Base-by-base conservation (phyloP, 495 filamentous ascomycete species). In the Penicillium nucicola region DNA sequence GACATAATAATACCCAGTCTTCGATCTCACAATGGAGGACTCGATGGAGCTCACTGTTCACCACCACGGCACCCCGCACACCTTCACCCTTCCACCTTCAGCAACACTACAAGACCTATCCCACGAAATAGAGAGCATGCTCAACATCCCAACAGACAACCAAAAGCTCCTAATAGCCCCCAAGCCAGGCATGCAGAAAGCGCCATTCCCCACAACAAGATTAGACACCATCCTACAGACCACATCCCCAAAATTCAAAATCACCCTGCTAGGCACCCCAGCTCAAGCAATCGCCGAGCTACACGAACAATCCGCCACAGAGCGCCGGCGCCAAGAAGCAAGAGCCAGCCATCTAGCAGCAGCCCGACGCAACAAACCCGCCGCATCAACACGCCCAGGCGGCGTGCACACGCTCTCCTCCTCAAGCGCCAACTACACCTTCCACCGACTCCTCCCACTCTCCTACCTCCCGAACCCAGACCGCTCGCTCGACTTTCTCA, bases 161-260 rank as follows among this genome's bases (percentile, higher is more conserved):
- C 89, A 92, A 64, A 92, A 91, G 60, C 76, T 89, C 66, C 81
- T 92, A 62, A 80, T 86, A 56, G 73, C 84, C 5, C 77, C 87
- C 12, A 84, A 87, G 61, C 74, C 83, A 43, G 84, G 87, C 34
- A 68, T 88, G 45, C 75, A 84, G 35, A 87, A 85, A 56, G 73
- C 80, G 1, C 84, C 86, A 8, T 85, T 88, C 69, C 69, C 77
- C 49, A 38, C 68, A 45, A 66, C 55, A 10, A 55, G 25, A 5
- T 58, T 75, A 0, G 37, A 56, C 15, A 37, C 50, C 2, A 45
- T 65, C 31, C 78, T 57, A 45, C 73, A 53, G 46, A 82, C 62
- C 65, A 67, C 47, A 66, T 90, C 60, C 22, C 79, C 60, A 33
- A 76, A 54, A 36, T 62, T 70, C 53, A 73, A 67, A 50, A 69